A percentile compares a stretch with the other conserved stretches of the same genome.
Conservation (phyloP, 106 monocot species). For the Acanthochlamys bracteata region DNA sequence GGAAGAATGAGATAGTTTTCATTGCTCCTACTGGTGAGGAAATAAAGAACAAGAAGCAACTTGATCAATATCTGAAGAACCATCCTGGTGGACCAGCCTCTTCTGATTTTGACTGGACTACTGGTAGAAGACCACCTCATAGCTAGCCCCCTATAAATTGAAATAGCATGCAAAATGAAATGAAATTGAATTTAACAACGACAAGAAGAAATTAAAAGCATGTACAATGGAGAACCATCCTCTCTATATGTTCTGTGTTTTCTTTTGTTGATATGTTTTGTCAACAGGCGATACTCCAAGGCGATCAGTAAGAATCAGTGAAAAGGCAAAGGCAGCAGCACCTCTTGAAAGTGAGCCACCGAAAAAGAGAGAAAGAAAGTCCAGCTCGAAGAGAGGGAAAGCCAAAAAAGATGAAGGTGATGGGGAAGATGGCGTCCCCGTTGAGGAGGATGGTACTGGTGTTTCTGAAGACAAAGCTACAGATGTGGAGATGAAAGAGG, state of each 20-base stretch:
- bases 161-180: neutral
- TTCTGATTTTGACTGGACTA: constrained; percentile 77
- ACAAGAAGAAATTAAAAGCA: neutral
- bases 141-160: neutral
- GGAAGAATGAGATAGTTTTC: constrained; percentile 39
- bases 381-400: constrained; percentile 30
- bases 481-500: constrained; percentile 39
- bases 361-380: constrained; percentile 38
- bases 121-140: constrained; percentile 17
- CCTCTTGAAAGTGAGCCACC: constrained; percentile 39
- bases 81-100: constrained; percentile 53
- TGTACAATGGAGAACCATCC: neutral
- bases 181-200: neutral
- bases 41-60: constrained; percentile 57
- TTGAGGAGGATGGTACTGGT: constrained; percentile 4
- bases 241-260: neutral
- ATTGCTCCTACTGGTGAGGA: constrained; percentile 72
- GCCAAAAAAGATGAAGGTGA: constrained; percentile 25
- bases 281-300: constrained; percentile 61
- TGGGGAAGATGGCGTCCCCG: constrained; percentile 8
- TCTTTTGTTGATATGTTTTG: neutral
- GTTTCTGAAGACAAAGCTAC: constrained; percentile 9
- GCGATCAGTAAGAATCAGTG: constrained; percentile 64
- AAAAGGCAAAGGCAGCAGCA: constrained; percentile 40
- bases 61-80: constrained; percentile 48